A percentile compares a stretch with the other conserved stretches of the same genome.
Evolutionary conservation across 2,329 filamentous ascomycete species (phyloP).

Genomic region (Trichoderma aggressivum): DNA sequence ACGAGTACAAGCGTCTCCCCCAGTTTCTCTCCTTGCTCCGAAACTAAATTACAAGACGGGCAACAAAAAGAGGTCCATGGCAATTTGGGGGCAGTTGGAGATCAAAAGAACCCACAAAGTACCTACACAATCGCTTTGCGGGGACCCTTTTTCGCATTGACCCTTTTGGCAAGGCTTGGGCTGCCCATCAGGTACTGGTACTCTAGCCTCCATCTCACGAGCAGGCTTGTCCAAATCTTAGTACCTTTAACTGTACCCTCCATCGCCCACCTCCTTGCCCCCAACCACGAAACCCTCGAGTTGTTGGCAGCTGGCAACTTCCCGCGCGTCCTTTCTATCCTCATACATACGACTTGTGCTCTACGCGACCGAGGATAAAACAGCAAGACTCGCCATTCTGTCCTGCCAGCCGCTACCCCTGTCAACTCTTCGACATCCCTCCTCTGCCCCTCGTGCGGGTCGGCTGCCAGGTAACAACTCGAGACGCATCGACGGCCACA

Average conservation of each 20-base stretch:
- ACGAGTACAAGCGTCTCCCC: background rate
- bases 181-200: background rate
- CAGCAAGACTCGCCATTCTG: background rate
- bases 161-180: constrained; percentile 3
- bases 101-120: background rate
- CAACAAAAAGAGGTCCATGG: background rate
- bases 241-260: background rate
- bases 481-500: background rate
- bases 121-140: background rate
- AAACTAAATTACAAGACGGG: background rate
- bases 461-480: background rate
- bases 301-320: background rate
- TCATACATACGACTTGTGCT: background rate
- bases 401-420: background rate
- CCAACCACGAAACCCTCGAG: background rate
- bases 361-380: background rate
- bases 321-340: background rate
- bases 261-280: background rate
- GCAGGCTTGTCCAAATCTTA: background rate
- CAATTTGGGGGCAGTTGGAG: background rate
- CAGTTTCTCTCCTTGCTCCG: background rate
- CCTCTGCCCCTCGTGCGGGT: constrained; percentile 5
- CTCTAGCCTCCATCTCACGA: background rate
- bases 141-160: background rate
- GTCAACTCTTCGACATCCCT: background rate